These are phyloP conservation scores for Scopulariopsis brevicaulis DNA, from an alignment of 2,329 filamentous ascomycete genomes.

Conservation along the genomic window DNA sequence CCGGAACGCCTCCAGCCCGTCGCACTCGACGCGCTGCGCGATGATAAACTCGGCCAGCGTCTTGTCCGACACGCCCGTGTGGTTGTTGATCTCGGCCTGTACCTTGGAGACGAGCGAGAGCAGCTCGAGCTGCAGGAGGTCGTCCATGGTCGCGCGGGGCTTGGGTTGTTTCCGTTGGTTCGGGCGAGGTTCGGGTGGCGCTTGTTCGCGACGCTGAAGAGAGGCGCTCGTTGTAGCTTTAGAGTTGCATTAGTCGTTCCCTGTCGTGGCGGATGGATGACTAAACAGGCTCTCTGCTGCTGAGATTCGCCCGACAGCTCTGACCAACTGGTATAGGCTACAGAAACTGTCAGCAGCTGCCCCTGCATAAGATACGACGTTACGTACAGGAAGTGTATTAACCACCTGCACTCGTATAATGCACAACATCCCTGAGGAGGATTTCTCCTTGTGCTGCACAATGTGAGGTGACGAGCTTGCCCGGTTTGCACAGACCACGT, in stretches of 20 bases:
- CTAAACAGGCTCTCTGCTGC: background rate
- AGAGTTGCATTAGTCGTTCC: background rate
- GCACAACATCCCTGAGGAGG: too few relatives aligned
- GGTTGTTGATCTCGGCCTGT: slow-evolving; percentile 87
- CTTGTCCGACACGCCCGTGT: slow-evolving; percentile 85
- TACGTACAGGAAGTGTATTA: too few relatives aligned
- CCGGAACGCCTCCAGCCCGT: slow-evolving; percentile 62
- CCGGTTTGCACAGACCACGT: too few relatives aligned
- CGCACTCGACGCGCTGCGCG: slow-evolving; percentile 70
- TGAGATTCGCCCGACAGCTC: too few relatives aligned
- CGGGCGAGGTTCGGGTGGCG: background rate
- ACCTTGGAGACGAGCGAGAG: slow-evolving; percentile 92
- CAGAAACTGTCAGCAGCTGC: too few relatives aligned
- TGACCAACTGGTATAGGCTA: too few relatives aligned
- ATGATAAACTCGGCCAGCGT: slow-evolving; percentile 96
- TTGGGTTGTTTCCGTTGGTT: background rate
- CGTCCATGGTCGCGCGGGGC: slow-evolving; percentile 54
- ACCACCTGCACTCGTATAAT: too few relatives aligned
- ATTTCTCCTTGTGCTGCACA: too few relatives aligned
- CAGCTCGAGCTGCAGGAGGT: slow-evolving; percentile 81
- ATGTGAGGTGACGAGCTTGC: too few relatives aligned
- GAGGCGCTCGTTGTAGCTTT: background rate
- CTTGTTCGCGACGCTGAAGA: background rate
- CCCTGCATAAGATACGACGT: too few relatives aligned
- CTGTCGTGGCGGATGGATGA: background rate